Percentiles rank a stretch among this genome's conserved stretches.
Conservation (phyloP, 1,284 basidiomycete species). For the Boletus mariae region DNA sequence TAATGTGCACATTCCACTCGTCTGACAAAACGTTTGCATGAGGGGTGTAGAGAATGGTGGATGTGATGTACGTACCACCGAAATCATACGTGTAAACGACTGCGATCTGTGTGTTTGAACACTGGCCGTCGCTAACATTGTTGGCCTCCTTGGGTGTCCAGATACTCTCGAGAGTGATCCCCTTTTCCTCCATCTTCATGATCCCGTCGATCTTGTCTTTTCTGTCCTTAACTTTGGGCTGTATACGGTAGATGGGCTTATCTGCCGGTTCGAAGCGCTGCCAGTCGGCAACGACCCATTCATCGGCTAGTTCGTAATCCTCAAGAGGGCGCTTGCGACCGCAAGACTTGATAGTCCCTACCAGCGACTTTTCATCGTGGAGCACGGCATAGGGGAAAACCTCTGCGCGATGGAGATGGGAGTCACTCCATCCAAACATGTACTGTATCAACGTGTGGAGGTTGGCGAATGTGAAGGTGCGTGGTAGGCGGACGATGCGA, state of each 20-base stretch:
- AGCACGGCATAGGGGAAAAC: constrained; percentile 29
- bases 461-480: constrained; percentile 36
- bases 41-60: neutral
- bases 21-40: constrained; percentile 8
- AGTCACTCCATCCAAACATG: constrained; percentile 37
- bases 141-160: constrained; percentile 25
- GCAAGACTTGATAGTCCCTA: constrained; percentile 32
- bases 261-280: constrained; percentile 14
- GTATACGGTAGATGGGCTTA: constrained; percentile 25
- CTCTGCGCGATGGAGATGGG: constrained; percentile 27
- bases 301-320: constrained; percentile 16
- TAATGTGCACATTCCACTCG: constrained; percentile 25
- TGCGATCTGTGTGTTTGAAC: constrained; percentile 28
- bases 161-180: constrained; percentile 28
- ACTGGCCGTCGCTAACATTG: constrained; percentile 30
- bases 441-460: constrained; percentile 35
- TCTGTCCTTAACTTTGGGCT: constrained; percentile 6
- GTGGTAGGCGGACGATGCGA: constrained; percentile 31
- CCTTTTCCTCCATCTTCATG: constrained; percentile 26
- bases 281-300: constrained; percentile 14
- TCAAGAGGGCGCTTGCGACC: constrained; percentile 24
- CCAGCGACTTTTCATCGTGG: constrained; percentile 13
- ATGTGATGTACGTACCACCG: constrained; percentile 7
- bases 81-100: constrained; percentile 34
- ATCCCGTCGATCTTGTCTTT: constrained; percentile 13